Base-by-base conservation (phyloP, 345 rosid species). In the Passiflora organensis region DNA sequence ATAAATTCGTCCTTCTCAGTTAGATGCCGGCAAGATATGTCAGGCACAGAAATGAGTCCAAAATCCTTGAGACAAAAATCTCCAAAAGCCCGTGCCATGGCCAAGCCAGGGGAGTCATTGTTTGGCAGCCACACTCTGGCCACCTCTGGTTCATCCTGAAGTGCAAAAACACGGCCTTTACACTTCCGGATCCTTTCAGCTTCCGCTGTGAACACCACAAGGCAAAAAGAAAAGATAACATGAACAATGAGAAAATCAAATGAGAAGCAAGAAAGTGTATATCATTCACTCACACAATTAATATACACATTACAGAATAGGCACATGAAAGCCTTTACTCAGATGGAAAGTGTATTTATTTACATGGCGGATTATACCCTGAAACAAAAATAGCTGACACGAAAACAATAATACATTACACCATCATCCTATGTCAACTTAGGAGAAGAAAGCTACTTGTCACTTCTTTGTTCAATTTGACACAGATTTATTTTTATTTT, bases 81-180 rank as follows among this genome's bases (percentile, higher is more conserved):
- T 58, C 99, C 97, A 50, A 94, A 85, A 52, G 99, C 99, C 50
- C 99, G 90, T 20, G 99, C 96, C 99, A 94, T 94, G 49, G 99
- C 99, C 45, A 94, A 93, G 21, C 99, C 99, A 49, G 99, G 99
- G 15, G 99, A 81, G 66, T 86, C 81, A 77, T 71, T 68, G 69
- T 94, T 82, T 57, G 99, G 99, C 41, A 94, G 76, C 99, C 99
- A 94, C 59, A 94, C 95, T 71, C 99, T 78, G 32, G 82, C 73
- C 68, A 94, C 99, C 65, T 89, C 99, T 38, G 99, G 99, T 62
- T 94, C 99, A 75, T 85, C 97, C 46, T 66, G 78, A 63, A 94
- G 96, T 14, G 99, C 86, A 79, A 94, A 94, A 23, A 94, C 99
- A 1, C 99, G 82, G 28, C 99, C 99, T 53, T 62, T 80, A 58